Conservation (phyloP, 2,329 filamentous ascomycete genomes). For the Hymenoscyphus fructigenus region DNA sequence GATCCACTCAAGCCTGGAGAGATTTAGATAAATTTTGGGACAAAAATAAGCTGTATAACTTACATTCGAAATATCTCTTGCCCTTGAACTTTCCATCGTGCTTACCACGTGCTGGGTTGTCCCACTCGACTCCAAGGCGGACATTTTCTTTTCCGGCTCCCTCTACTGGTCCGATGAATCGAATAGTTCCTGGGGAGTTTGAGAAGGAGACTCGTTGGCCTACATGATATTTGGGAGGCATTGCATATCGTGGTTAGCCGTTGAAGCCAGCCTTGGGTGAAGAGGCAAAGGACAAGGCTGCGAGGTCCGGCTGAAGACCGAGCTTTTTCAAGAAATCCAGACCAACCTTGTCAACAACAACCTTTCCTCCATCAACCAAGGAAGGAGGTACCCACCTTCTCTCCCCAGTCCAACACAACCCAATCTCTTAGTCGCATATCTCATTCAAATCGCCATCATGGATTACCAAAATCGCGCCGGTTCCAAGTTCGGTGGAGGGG, state of each 20-base stretch:
- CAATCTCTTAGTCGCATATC: background rate
- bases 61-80: conserved; percentile 80
- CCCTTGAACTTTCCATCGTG: conserved; percentile 84
- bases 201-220: conserved; percentile 81
- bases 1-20: conserved; percentile 57
- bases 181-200: conserved; percentile 76
- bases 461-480: conserved; percentile 89
- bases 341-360: conserved; percentile 6
- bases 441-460: conserved; percentile 44
- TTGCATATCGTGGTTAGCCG: conserved; percentile 17
- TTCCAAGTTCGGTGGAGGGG: conserved; percentile 96
- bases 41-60: conserved; percentile 25
- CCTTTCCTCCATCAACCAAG: background rate
- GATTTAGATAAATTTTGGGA: background rate
- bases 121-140: conserved; percentile 98
- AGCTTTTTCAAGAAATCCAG: conserved; percentile 14
- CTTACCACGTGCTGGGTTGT: conserved; percentile 81
- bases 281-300: conserved; percentile 27
- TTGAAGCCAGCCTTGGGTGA: conserved; percentile 8
- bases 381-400: background rate
- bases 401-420: background rate
- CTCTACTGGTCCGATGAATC: conserved; percentile 75
- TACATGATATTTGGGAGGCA: conserved; percentile 42
- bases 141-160: conserved; percentile 64
- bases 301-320: conserved; percentile 15